A percentile compares a stretch with the other conserved stretches of the same genome.
Evolutionary conservation across 495 filamentous ascomycete species (phyloP).

Genomic region (Cercophora scortea): DNA sequence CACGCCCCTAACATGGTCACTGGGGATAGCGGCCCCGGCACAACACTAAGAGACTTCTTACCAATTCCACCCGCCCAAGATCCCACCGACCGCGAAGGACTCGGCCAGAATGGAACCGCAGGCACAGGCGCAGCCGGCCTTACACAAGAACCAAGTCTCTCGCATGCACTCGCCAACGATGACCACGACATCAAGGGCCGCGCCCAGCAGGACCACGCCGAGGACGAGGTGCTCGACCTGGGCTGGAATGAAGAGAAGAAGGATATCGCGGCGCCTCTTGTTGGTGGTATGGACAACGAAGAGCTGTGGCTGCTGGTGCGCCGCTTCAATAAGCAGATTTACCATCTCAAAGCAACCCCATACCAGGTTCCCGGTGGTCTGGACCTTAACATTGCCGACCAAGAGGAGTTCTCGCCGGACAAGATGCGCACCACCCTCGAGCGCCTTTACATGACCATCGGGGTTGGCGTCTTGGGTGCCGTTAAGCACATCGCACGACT

Average conservation of each 20-base stretch:
- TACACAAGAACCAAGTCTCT: conserved; percentile 25
- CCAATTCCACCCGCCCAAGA: conserved; percentile 23
- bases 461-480: conserved; percentile 57
- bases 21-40: conserved; percentile 17
- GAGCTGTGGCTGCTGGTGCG: conserved; percentile 75
- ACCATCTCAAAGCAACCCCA: conserved; percentile 67
- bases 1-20: conserved; percentile 2
- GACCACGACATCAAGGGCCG: conserved; percentile 26
- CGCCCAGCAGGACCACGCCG: conserved; percentile 21
- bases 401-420: conserved; percentile 81
- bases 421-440: conserved; percentile 77
- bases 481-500: conserved; percentile 69
- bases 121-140: too few species aligned
- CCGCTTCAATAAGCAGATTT: conserved; percentile 90
- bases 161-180: conserved; percentile 27
- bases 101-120: conserved; percentile 4
- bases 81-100: conserved; percentile 15
- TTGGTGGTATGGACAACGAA: conserved; percentile 72
- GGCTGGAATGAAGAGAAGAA: conserved; percentile 64
- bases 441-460: conserved; percentile 74
- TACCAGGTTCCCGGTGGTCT: conserved; percentile 45
- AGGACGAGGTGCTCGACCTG: conserved; percentile 52
- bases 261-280: conserved; percentile 51
- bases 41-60: conserved; percentile 22
- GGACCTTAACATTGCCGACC: conserved; percentile 74